These are phyloP conservation scores for Fusarium nygamai DNA, from an alignment of 2,329 filamentous ascomycete species.

Conservation along the genomic window DNA sequence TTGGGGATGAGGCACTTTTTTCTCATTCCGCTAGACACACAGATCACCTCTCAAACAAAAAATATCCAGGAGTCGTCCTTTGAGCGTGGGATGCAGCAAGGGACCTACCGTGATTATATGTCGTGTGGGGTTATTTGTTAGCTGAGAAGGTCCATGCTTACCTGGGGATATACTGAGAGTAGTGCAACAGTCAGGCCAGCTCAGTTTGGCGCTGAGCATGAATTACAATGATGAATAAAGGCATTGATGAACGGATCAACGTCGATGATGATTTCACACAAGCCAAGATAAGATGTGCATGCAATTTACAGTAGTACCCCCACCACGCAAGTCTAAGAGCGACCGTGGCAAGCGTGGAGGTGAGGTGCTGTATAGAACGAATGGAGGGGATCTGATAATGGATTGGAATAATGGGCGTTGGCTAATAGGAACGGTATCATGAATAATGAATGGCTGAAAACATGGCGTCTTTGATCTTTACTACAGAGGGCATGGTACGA, in stretches of 20 bases:
- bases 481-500: slow-evolving; percentile 20
- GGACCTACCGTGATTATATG: slow-evolving; percentile 1
- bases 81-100: slow-evolving; percentile 4
- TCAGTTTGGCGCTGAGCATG: slow-evolving; percentile 9
- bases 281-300: slow-evolving; percentile 33
- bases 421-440: slow-evolving; percentile 38
- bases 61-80: not conserved
- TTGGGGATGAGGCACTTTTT: not conserved
- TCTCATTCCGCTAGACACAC: not conserved
- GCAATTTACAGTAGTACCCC: slow-evolving; percentile 11
- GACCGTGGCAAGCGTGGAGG: slow-evolving; percentile 32
- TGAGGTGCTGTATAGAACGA: slow-evolving; percentile 15
- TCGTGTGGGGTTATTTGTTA: slow-evolving; percentile 20
- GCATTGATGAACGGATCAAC: slow-evolving; percentile 6
- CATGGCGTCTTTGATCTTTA: slow-evolving; percentile 27
- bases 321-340: slow-evolving; percentile 14
- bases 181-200: slow-evolving; percentile 19
- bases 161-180: not conserved
- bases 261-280: slow-evolving; percentile 32
- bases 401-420: slow-evolving; percentile 35
- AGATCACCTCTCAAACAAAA: not conserved
- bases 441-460: slow-evolving; percentile 23
- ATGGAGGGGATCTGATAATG: slow-evolving; percentile 36
- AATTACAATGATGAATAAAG: slow-evolving; percentile 7
- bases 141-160: not conserved